Evolutionary conservation across 225 moss, liverwort and hornwort genomes (phyloP).

Genomic region (Bryoerythrophyllum caledonicum): DNA sequence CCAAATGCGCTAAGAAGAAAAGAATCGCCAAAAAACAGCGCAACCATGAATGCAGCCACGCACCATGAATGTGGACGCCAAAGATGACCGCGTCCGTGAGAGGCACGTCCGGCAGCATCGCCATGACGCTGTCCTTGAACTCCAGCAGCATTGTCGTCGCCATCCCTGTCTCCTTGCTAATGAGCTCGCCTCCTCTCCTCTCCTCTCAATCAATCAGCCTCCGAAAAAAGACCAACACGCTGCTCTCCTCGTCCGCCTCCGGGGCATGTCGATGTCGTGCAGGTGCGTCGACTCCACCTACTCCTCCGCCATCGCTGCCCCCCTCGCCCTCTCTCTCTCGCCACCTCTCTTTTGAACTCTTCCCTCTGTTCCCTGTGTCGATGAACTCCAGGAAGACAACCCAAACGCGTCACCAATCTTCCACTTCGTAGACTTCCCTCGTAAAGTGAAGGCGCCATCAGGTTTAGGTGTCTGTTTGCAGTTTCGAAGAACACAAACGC

Average conservation of each 20-base stretch:
- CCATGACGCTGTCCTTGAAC: constrained; percentile 48
- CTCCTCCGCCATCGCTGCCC: constrained; percentile 3
- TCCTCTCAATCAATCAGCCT: not conserved
- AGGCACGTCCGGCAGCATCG: constrained; percentile 65
- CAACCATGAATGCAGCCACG: constrained; percentile 3
- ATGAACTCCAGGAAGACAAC: not conserved
- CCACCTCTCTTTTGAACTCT: not conserved
- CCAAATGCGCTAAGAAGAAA: not conserved
- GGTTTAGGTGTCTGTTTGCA: not conserved
- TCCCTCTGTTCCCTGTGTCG: not conserved
- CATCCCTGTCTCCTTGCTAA: constrained; percentile 6
- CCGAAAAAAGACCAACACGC: not conserved
- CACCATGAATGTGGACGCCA: constrained; percentile 84
- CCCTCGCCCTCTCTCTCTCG: not conserved
- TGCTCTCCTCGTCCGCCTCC: not conserved
- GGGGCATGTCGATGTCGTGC: not conserved
- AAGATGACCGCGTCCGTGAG: constrained; percentile 74
- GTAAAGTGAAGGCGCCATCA: not conserved
- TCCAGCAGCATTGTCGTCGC: constrained; percentile 36
- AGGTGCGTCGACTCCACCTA: constrained; percentile 4
- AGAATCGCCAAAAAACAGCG: not conserved
- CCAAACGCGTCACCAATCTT: not conserved
- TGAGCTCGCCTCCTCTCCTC: no score
- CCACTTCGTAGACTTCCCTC: not conserved
- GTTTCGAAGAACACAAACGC: not conserved